phyloP scores from a whole-genome alignment of 2,329 filamentous ascomycete genomes.

The Colletotrichum salicis region DNA sequence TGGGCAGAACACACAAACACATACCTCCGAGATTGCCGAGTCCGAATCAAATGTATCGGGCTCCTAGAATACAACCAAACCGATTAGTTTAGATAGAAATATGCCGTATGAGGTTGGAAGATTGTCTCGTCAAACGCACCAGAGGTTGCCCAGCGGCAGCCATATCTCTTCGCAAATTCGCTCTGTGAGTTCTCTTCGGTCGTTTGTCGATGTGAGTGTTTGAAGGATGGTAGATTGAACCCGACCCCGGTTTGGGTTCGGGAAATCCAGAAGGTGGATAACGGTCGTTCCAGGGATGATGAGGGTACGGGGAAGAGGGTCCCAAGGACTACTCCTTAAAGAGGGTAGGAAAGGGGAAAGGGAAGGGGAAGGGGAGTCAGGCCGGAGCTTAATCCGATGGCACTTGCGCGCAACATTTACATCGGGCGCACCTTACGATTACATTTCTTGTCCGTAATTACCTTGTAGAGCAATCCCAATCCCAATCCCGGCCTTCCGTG shows the following conservation, averaged over 20 bases:
- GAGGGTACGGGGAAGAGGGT: neutral
- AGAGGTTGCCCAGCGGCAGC: neutral
- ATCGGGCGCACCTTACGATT: neutral
- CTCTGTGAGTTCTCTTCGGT: neutral
- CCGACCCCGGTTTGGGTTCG: neutral
- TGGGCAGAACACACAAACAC: neutral
- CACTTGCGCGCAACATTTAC: neutral
- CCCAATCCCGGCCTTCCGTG: too few species aligned
- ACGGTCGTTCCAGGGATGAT: neutral
- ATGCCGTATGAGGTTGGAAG: neutral
- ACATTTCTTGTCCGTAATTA: neutral
- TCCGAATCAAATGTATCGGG: conserved; percentile 30
- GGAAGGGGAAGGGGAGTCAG: neutral
- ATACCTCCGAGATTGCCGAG: conserved; percentile 24
- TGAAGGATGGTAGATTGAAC: neutral
- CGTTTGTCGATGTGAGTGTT: neutral
- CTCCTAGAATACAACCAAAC: neutral
- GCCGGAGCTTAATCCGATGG: conserved; percentile 20
- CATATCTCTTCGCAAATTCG: neutral
- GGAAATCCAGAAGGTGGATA: neutral
- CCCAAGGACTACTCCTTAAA: too few species aligned
- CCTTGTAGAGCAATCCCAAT: neutral
- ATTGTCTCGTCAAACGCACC: neutral
- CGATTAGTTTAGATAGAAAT: neutral
- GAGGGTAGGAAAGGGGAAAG: neutral